phyloP scores from a whole-genome alignment of 345 rosid genomes.

The Microcos paniculata region DNA sequence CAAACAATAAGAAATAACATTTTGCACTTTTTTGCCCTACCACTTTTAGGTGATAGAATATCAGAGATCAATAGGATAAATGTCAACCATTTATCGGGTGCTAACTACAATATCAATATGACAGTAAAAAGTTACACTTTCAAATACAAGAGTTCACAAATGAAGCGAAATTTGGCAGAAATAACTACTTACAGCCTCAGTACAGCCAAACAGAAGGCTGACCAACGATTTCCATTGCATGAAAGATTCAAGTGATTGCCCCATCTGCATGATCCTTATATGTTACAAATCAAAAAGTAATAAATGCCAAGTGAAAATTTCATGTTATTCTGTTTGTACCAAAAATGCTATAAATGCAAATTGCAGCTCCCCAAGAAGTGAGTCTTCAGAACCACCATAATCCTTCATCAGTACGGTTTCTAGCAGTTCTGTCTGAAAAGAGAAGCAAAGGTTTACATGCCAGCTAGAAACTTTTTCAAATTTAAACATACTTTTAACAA shows the following conservation, averaged over 20 bases:
- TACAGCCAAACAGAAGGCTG: conserved; percentile 79
- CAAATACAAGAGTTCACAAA: not conserved
- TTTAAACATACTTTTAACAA: not conserved
- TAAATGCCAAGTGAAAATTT: not conserved
- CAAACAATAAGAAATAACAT: not conserved
- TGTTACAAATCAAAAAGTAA: not conserved
- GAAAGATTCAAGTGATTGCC: conserved; percentile 90
- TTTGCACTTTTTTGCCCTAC: not conserved
- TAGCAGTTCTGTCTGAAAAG: conserved; percentile 59
- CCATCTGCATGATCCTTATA: conserved; percentile 68
- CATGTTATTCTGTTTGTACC: conserved; percentile 42
- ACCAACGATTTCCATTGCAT: conserved; percentile 93
- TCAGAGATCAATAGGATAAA: not conserved
- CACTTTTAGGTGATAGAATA: not conserved
- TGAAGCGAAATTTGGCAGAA: conserved; percentile 6
- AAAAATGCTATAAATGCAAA: conserved; percentile 85
- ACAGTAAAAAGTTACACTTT: not conserved
- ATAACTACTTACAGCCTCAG: conserved; percentile 69
- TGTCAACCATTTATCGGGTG: not conserved
- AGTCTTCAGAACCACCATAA: conserved; percentile 72
- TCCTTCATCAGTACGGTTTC: conserved; percentile 58
- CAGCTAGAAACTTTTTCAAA: not conserved
- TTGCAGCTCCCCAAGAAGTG: conserved; percentile 85
- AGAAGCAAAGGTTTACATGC: conserved; percentile 5
- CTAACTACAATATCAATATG: not conserved